Percentiles rank a stretch among this genome's conserved stretches.
phyloP scores from a whole-genome alignment of 495 filamentous ascomycete species.

The Clohesyomyces aquaticus region DNA sequence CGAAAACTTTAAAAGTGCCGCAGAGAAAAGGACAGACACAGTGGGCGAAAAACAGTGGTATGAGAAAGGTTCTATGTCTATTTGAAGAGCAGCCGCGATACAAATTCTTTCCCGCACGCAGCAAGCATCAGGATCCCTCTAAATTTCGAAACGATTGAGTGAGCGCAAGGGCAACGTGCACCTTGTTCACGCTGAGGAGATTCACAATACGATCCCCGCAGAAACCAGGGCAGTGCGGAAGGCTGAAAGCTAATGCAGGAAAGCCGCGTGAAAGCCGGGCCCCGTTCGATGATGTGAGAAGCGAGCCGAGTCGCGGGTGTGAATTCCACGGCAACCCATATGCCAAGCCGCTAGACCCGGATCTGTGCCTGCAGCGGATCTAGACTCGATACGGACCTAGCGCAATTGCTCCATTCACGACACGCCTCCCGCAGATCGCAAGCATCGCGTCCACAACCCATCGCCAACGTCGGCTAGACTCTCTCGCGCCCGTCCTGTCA shows the following conservation, averaged over 20 bases:
- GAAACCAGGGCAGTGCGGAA: background rate
- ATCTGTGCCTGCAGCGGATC: background rate
- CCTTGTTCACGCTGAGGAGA: too few species aligned
- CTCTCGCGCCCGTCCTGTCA: background rate
- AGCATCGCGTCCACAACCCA: slow-evolving; percentile 1
- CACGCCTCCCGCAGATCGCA: background rate
- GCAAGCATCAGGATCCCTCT: too few species aligned
- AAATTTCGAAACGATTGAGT: too few species aligned
- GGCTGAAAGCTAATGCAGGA: background rate
- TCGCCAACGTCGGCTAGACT: background rate
- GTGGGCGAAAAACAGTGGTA: too few species aligned
- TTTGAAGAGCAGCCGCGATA: too few species aligned
- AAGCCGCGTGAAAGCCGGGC: background rate
- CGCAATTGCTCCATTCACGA: background rate
- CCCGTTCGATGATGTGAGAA: background rate
- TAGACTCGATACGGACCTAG: background rate
- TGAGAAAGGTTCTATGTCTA: too few species aligned
- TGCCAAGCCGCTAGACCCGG: background rate
- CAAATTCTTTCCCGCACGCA: too few species aligned
- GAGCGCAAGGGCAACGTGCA: background rate
- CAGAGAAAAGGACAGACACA: too few species aligned
- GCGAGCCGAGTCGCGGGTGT: background rate
- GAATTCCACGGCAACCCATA: background rate
- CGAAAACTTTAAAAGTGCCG: too few species aligned
- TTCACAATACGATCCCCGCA: background rate